A percentile compares a stretch with the other conserved stretches of the same genome.
Conservation (phyloP, 2,329 filamentous ascomycete species). For the Xylariaceae sp. region DNA sequence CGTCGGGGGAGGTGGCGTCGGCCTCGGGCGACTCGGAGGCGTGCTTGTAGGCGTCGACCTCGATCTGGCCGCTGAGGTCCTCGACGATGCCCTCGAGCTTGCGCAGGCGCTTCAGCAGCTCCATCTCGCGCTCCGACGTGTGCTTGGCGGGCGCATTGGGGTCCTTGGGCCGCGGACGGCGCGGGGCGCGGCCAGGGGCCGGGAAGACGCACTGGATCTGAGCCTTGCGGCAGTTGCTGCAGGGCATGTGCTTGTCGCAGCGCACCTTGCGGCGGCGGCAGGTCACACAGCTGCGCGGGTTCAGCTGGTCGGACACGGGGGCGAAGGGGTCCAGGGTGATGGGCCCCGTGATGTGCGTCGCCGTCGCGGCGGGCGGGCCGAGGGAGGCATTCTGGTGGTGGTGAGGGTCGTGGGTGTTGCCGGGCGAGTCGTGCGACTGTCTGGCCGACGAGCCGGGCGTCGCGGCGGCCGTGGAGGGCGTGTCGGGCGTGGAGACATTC, state of each 20-base stretch:
- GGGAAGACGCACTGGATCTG: constrained; percentile 72
- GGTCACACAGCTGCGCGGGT: constrained; percentile 46
- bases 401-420: background rate
- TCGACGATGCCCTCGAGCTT: constrained; percentile 76
- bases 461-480: constrained; percentile 14
- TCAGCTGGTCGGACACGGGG: constrained; percentile 30
- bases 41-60: constrained; percentile 48
- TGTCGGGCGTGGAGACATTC: constrained; percentile 5
- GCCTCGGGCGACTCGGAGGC: constrained; percentile 41
- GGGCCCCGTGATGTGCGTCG: constrained; percentile 23
- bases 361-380: constrained; percentile 1
- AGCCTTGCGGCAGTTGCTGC: constrained; percentile 70
- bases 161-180: constrained; percentile 63
- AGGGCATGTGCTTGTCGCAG: constrained; percentile 76
- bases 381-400: constrained; percentile 1
- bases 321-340: constrained; percentile 32
- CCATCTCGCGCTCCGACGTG: constrained; percentile 61
- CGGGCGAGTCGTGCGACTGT: constrained; percentile 7
- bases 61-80: constrained; percentile 63
- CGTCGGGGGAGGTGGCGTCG: constrained; percentile 19
- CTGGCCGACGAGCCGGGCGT: constrained; percentile 5
- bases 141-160: constrained; percentile 60
- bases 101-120: constrained; percentile 68
- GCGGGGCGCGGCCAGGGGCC: constrained; percentile 68
- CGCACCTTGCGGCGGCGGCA: constrained; percentile 62